Evolutionary conservation across 1,284 basidiomycete genomes (phyloP), one percentile per base, ranked within the genome.

Genomic region (Stygiomarasmius scandens): DNA sequence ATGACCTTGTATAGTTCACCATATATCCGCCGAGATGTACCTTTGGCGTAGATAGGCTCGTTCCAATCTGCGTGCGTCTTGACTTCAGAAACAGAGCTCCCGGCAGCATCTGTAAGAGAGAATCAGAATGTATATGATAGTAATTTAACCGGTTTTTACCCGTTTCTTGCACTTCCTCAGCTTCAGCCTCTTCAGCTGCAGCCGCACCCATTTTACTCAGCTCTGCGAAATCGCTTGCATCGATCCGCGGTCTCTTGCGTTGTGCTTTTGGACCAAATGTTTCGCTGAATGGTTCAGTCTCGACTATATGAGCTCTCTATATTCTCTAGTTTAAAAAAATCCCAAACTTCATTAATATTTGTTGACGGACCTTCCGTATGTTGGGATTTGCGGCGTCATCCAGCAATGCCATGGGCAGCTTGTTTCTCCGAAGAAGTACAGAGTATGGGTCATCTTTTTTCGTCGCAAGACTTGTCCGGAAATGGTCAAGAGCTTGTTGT

Each of bases 1-100:
- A 99, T 96, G 64, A 99, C 97, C 74, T 99, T 99, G 84, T 99
- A 99, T 23, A 99, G 79, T 73, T 99, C 96, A 61, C 94, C 96
- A 77, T 98, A 99, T 63, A 99, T 99, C 55, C 97, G 87, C 47
- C 90, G 81, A 23, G 94, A 96, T 0, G 95, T 97, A 38, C 95
- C 95, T 73, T 96, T 95, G 57, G 89, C 86, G 68, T 93, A 96
- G 61, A 95, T 93, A 2, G 93, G 93, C 66, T 95, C 93, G 63
- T 88, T 86, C 66, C 83, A 81, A 65, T 92, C 88, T 1, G 89
- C 87, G 61, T 92, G 87, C 0, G 85, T 88, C 58, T 78, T 79
- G 47, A 79, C 74, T 60, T 84, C 80, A 22, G 76, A 62, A n/a
- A 80, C 62, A 8, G 77, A 72, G 5, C 76, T 79, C 36, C 74